Conservation (phyloP, 1,139 yeast genomes). For the Scheffersomyces stambukii region DNA sequence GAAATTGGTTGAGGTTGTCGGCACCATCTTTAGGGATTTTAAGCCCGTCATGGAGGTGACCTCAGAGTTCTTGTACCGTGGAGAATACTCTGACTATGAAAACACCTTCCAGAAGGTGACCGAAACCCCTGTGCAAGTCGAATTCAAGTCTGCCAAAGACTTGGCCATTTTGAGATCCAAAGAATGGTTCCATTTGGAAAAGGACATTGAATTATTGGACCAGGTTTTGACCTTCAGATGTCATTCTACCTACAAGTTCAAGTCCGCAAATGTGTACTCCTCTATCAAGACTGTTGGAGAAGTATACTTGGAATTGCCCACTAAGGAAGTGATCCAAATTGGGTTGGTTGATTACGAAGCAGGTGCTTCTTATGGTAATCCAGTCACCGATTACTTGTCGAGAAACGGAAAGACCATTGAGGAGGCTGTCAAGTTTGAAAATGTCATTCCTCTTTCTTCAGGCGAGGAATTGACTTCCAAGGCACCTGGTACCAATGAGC, state of each 20-base stretch:
- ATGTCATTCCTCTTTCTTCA: slow-evolving; percentile 82
- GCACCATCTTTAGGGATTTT: slow-evolving; percentile 75
- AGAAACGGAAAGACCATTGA: slow-evolving; percentile 93
- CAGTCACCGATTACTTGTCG: slow-evolving; percentile 87
- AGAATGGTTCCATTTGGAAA: slow-evolving; percentile 93
- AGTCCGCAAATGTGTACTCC: slow-evolving; percentile 69
- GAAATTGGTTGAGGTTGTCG: slow-evolving; percentile 92
- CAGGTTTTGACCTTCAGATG: slow-evolving; percentile 87
- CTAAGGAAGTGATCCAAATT: slow-evolving; percentile 84
- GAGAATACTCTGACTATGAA: slow-evolving; percentile 78
- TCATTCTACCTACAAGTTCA: slow-evolving; percentile 78
- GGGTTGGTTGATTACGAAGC: slow-evolving; percentile 89
- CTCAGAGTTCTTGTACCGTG: slow-evolving; percentile 95
- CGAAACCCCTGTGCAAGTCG: slow-evolving; percentile 84
- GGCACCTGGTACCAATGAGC: slow-evolving; percentile 86
- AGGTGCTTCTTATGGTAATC: slow-evolving; percentile 93
- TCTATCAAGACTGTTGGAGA: slow-evolving; percentile 83
- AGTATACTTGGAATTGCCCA: slow-evolving; percentile 83
- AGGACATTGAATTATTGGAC: slow-evolving; percentile 65
- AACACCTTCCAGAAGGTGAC: slow-evolving; percentile 87
- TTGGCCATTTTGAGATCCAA: slow-evolving; percentile 90
- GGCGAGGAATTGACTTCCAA: slow-evolving; percentile 69
- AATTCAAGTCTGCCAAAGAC: slow-evolving; percentile 74
- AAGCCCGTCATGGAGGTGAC: slow-evolving; percentile 89
- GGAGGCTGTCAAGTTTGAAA: slow-evolving; percentile 88